phyloP scores from a whole-genome alignment of 2,329 filamentous ascomycete species.

The Aspergillus pseudotamarii region DNA sequence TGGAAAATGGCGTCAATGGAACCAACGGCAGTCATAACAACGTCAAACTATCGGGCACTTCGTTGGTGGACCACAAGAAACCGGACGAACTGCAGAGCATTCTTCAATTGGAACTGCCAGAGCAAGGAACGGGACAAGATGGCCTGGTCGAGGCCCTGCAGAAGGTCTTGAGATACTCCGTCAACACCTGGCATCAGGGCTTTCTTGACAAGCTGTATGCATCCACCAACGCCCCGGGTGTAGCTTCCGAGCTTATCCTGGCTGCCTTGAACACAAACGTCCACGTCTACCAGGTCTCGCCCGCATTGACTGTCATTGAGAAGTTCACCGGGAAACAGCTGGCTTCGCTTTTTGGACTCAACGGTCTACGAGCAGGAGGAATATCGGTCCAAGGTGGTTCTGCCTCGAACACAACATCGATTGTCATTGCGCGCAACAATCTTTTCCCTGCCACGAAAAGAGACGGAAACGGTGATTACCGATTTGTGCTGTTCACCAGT shows the following conservation, averaged over 20 bases:
- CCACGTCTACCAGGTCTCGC: constrained; percentile 93
- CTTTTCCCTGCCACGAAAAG: constrained; percentile 78
- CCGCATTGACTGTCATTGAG: constrained; percentile 83
- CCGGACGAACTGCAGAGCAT: constrained; percentile 63
- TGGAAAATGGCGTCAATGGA: constrained; percentile 22
- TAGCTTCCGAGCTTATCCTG: constrained; percentile 82
- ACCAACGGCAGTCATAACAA: constrained; percentile 41
- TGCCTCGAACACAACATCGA: constrained; percentile 80
- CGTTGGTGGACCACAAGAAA: constrained; percentile 65
- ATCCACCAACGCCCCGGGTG: constrained; percentile 83
- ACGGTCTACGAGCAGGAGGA: constrained; percentile 68
- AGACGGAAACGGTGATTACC: constrained; percentile 64
- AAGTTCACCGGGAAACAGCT: constrained; percentile 76
- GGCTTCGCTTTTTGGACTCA: constrained; percentile 76
- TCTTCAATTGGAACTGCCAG: constrained; percentile 55
- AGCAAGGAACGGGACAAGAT: constrained; percentile 63
- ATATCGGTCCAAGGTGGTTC: constrained; percentile 79
- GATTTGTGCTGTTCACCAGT: constrained; percentile 85
- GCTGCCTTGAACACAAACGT: constrained; percentile 89
- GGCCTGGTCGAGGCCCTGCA: constrained; percentile 73
- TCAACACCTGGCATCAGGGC: constrained; percentile 98
- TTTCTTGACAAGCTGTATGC: constrained; percentile 95
- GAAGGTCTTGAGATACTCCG: constrained; percentile 77
- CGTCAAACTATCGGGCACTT: constrained; percentile 59
- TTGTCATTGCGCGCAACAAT: constrained; percentile 84